Base-by-base conservation (phyloP, 2,329 filamentous ascomycete species). In the Myriangium duriaei region DNA sequence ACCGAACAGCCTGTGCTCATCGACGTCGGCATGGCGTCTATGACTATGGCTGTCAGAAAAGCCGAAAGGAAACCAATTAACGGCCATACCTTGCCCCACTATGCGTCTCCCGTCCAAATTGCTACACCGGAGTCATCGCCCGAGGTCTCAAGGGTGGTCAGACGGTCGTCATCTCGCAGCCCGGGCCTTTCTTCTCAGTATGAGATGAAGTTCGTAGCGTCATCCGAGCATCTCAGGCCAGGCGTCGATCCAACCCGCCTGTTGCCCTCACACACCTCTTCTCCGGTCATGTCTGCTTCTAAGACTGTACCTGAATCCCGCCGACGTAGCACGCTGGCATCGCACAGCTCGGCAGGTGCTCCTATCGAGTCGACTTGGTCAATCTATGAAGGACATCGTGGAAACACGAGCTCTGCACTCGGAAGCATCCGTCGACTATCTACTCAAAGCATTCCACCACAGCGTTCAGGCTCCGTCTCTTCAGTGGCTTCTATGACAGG, bases 1-100 rank as follows among this genome's bases (percentile, higher is more conserved):
- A 92, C 87, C 0, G 82, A 88, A 43, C 82, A 94, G 51, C 88
- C 91, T 0, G 86, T 93, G 0, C 69, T 98, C 11, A 75, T 93
- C 51, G 87, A 96, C 53, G 81, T 96, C 11, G 80, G 79, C 17
- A 82, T 93, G 61, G 83, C 88, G 1, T 94, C 87, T 3, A 68
- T 98, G 34, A 95, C 88, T 1, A 81, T 95, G 77, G 88, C 88
- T 4, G 70, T 79, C 11, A 71, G 77, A 34, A 79, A 76, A 43
- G 48, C 58, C 11, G 26, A 58, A 53, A 34, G 59, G 26, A 16
- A 16, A 3, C n/a, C n/a, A n/a, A n/a, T n/a, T n/a, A 40, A 40
- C 11, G 39, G 37, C 9, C 41, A 16, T 29, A 32, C 16, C 30
- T n/a, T 29, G 16, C 26, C 15, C 1, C 35, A 41, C n/a, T 29